Conservation (phyloP, 192 early-diverging fungal genomes). For the Backusella macrospora region DNA sequence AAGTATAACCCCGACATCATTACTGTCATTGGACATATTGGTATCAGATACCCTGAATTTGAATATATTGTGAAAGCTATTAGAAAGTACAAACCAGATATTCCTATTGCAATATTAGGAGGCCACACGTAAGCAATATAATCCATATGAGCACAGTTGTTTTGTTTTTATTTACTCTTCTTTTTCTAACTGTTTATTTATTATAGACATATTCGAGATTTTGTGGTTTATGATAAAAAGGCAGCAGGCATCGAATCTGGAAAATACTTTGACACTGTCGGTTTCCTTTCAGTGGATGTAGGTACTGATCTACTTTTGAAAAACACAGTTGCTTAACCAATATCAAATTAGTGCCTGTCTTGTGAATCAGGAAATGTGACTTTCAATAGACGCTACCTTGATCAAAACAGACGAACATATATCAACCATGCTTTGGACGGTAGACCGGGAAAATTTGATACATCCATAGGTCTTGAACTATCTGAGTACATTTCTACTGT, state of each 20-base stretch:
- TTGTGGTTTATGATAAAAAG: conserved; percentile 46
- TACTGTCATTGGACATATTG: conserved; percentile 53
- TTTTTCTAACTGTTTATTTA: not conserved
- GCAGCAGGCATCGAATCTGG: conserved; percentile 51
- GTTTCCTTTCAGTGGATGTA: conserved; percentile 51
- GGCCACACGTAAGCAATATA: conserved; percentile 44
- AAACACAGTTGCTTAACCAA: not conserved
- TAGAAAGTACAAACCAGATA: conserved; percentile 46
- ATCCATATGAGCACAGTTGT: not conserved
- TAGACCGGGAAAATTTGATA: conserved; percentile 38
- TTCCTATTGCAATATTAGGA: conserved; percentile 55
- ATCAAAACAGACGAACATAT: conserved; percentile 55
- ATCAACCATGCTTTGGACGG: conserved; percentile 48
- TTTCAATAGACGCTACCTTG: conserved; percentile 54
- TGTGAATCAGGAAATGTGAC: conserved; percentile 37
- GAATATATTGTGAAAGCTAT: conserved; percentile 45
- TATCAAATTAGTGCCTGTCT: not conserved
- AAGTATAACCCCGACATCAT: conserved; percentile 51
- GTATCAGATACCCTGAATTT: conserved; percentile 50
- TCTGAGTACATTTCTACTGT: conserved; percentile 40
- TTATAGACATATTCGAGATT: conserved; percentile 52
- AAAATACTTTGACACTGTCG: conserved; percentile 61
- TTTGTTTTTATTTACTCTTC: not conserved
- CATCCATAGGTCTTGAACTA: conserved; percentile 42
- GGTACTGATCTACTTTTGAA: not conserved